Evolutionary conservation across 306 rosid species (phyloP), one percentile per base, ranked within the genome.

Genomic region (Castanea sativa): DNA sequence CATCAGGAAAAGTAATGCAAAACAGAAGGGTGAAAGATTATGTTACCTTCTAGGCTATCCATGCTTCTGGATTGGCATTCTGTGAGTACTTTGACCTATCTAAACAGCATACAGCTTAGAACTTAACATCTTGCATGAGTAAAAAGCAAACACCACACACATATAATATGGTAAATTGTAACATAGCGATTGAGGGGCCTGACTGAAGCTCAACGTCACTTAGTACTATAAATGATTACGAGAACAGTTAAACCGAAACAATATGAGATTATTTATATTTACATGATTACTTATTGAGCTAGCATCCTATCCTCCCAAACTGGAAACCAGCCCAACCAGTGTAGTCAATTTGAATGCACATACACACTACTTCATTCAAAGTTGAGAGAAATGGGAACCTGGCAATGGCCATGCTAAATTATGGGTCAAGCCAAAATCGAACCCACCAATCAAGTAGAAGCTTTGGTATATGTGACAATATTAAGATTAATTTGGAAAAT

Each of bases 41-140:
- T 29, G 64, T 73, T 89, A 93, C 99, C 99, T 84, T 87, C 92
- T n/a, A 72, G 61, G 74, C 6, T 59, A 65, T 91, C 90, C 16
- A 53, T 32, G 18, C 73, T 84, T 77, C 75, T 85, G 29, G 99
- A 91, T 78, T 91, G 96, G 85, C 98, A 95, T 81, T 91, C 77
- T 52, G 99, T 75, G 71, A 95, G 87, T 73, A 95, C 92, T 87
- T 87, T 95, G 79, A 74, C 93, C 99, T 95, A 92, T 85, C 65
- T 75, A 78, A 84, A 81, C 68, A 78, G 77, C 27, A 81, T 5
- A 85, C 78, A 75, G 27, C 6, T 80, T 69, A 78, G 80, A 56
- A 76, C 49, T 63, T 27, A 56, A 64, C 57, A 85, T 65, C 71
- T 71, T 69, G 64, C 78, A 78, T 20, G 0, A 70, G 32, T 20